Percentiles rank a stretch among this genome's conserved stretches.
Evolutionary conservation across 148 eudicot genomes (phyloP).

Genomic region (Persicaria maculosa): DNA sequence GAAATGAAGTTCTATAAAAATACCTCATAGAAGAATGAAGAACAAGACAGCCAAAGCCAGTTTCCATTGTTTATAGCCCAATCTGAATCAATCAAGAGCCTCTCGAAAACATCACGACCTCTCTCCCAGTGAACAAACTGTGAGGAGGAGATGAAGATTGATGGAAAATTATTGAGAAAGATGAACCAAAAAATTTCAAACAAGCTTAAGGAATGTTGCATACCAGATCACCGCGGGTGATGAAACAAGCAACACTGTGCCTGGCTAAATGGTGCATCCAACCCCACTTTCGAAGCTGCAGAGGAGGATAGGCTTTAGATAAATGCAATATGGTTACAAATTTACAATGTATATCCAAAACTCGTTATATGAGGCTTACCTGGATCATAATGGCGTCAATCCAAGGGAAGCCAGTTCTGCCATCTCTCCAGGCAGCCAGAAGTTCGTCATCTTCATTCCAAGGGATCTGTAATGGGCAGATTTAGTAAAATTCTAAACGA

Average conservation of each 20-base stretch:
- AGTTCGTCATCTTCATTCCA: slow-evolving; percentile 64
- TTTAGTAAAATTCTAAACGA: background rate
- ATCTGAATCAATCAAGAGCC: slow-evolving; percentile 85
- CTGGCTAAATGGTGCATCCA: slow-evolving; percentile 99
- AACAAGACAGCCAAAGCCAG: slow-evolving; percentile 96
- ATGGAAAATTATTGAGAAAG: background rate
- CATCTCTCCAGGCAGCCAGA: slow-evolving; percentile 91
- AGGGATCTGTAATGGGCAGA: slow-evolving; percentile 50
- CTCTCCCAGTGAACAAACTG: slow-evolving; percentile 95
- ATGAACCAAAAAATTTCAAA: background rate
- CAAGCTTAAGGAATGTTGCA: slow-evolving; percentile 11
- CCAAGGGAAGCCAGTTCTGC: slow-evolving; percentile 93
- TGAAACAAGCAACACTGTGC: slow-evolving; percentile 89
- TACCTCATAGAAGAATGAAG: slow-evolving; percentile 91
- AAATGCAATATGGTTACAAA: background rate
- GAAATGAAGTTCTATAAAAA: background rate
- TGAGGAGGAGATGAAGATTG: slow-evolving; percentile 5
- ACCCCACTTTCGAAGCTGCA: slow-evolving; percentile 86
- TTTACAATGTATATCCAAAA: background rate
- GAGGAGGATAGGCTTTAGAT: background rate
- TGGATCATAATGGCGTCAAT: slow-evolving; percentile 94
- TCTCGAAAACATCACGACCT: slow-evolving; percentile 91
- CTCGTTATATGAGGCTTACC: slow-evolving; percentile 31
- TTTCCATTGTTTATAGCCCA: slow-evolving; percentile 91
- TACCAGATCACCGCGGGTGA: slow-evolving; percentile 93